Evolutionary conservation across 169 alveolate species (phyloP).

Genomic region (Babesia caballi): DNA sequence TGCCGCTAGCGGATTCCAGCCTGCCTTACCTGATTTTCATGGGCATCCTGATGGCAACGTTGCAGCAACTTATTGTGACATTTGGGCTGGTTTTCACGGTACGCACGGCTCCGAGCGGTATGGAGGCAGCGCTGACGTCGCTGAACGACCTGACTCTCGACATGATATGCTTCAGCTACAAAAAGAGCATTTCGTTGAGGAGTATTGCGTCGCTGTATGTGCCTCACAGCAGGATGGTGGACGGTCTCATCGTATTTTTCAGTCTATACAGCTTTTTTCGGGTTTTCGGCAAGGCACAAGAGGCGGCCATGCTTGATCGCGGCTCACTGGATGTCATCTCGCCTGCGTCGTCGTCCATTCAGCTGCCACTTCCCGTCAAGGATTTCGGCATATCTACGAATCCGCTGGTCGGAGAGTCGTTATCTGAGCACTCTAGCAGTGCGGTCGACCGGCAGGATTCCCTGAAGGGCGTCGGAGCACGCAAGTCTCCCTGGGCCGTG

Average conservation of each 20-base stretch:
- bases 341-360: background rate
- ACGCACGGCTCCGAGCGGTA: slow-evolving; percentile 5
- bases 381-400: background rate
- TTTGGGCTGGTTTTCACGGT: slow-evolving; percentile 13
- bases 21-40: background rate
- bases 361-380: slow-evolving; percentile 1
- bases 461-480: background rate
- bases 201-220: background rate
- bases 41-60: background rate
- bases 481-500: slow-evolving; percentile 62
- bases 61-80: slow-evolving; percentile 8
- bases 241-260: background rate
- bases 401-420: background rate
- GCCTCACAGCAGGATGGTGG: background rate
- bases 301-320: background rate
- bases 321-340: background rate
- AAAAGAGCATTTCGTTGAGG: background rate
- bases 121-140: slow-evolving; percentile 18
- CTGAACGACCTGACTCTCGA: slow-evolving; percentile 12
- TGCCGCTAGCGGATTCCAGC: background rate
- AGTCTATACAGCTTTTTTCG: slow-evolving; percentile 13
- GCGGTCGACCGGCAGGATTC: background rate
- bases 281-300: slow-evolving; percentile 4
- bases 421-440: background rate
- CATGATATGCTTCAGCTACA: background rate